phyloP scores from a whole-genome alignment of 768 basidiomycete genomes.

The Pisolithus microcarpus region DNA sequence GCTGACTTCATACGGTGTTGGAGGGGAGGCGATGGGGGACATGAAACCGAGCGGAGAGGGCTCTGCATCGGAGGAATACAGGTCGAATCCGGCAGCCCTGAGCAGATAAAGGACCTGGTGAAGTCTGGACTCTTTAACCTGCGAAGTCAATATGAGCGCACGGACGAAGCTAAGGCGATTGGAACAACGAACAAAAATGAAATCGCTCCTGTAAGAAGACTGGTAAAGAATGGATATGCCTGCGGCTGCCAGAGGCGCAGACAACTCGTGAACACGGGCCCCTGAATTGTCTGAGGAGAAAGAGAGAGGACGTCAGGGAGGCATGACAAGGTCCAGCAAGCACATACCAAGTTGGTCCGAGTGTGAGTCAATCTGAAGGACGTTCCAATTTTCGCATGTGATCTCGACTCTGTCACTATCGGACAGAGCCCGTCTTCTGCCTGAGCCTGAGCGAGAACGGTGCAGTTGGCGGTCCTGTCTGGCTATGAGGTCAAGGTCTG shows the following conservation, averaged over 20 bases:
- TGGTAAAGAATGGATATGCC: constrained; percentile 80
- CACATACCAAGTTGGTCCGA: constrained; percentile 55
- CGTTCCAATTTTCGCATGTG: constrained; percentile 69
- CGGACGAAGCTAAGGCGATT: neutral
- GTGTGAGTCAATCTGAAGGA: constrained; percentile 77
- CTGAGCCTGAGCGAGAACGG: constrained; percentile 36
- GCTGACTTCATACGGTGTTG: constrained; percentile 24
- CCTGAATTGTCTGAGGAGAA: constrained; percentile 51
- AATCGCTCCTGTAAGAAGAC: constrained; percentile 77
- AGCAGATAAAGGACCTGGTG: constrained; percentile 54
- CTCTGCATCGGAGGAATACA: constrained; percentile 46
- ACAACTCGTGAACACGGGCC: constrained; percentile 67
- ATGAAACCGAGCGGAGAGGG: constrained; percentile 24
- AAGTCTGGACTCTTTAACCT: constrained; percentile 65
- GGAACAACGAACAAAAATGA: constrained; percentile 52
- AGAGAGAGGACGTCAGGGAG: constrained; percentile 4
- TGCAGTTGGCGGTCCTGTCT: constrained; percentile 46
- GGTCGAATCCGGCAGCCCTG: constrained; percentile 57
- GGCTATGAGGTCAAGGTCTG: constrained; percentile 57
- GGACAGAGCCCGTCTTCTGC: constrained; percentile 17
- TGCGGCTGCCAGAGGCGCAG: constrained; percentile 65
- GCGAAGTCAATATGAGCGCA: constrained; percentile 3
- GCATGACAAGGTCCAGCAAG: constrained; percentile 12
- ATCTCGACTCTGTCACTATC: constrained; percentile 53
- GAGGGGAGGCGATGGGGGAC: constrained; percentile 27